Conservation (phyloP, 345 rosid genomes). For the Linum usitatissimum region DNA sequence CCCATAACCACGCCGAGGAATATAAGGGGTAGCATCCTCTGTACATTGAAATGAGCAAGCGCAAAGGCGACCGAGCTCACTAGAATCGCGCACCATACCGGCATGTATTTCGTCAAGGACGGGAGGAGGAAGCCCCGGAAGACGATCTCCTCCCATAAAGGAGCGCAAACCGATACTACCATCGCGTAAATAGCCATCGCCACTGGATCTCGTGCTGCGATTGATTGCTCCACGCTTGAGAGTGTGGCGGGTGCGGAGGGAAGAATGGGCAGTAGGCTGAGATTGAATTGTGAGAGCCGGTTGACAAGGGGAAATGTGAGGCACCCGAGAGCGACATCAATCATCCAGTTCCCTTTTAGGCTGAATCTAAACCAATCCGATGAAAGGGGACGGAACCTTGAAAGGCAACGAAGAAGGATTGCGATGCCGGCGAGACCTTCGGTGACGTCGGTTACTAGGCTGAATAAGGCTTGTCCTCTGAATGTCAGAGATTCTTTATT, state of each 20-base stretch:
- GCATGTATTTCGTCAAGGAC: constrained; percentile 94
- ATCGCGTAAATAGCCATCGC: constrained; percentile 90
- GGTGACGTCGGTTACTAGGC: constrained; percentile 87
- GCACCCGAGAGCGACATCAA: constrained; percentile 85
- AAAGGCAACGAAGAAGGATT: constrained; percentile 77
- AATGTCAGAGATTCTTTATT: constrained; percentile 77
- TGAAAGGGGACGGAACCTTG: constrained; percentile 74
- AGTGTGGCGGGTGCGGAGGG: constrained; percentile 68
- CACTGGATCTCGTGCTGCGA: constrained; percentile 84
- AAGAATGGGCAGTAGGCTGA: constrained; percentile 64
- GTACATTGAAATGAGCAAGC: constrained; percentile 88
- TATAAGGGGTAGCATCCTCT: constrained; percentile 92
- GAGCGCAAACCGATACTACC: constrained; percentile 90
- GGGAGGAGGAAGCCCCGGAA: constrained; percentile 98
- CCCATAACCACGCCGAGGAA: constrained; percentile 98
- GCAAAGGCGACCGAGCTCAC: constrained; percentile 91
- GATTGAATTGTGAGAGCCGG: constrained; percentile 89
- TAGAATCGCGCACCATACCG: constrained; percentile 86
- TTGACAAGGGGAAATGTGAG: constrained; percentile 90
- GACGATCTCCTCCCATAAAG: constrained; percentile 96
- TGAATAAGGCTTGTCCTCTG: constrained; percentile 96
- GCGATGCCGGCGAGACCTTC: constrained; percentile 94
- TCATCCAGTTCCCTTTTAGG: constrained; percentile 65
- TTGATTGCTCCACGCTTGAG: constrained; percentile 92
- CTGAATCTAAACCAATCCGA: constrained; percentile 83